phyloP scores from a whole-genome alignment of 805 yeast genomes.

The Starmerella apis region DNA sequence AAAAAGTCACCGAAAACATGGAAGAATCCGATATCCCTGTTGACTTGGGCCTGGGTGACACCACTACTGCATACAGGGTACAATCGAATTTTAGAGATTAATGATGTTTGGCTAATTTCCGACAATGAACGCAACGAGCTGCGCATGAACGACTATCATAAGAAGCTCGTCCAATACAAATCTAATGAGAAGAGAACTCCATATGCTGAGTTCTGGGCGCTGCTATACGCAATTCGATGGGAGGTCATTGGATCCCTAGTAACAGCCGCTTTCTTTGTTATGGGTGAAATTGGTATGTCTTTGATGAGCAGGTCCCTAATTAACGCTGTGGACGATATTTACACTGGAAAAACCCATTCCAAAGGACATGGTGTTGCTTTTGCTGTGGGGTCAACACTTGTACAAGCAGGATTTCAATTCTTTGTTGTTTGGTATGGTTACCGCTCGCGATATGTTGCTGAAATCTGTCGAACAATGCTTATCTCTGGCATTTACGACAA shows the following conservation, averaged over 20 bases:
- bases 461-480: slow-evolving; percentile 56
- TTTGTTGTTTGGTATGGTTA: slow-evolving; percentile 55
- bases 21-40: slow-evolving; percentile 35
- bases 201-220: slow-evolving; percentile 24
- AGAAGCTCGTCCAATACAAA: slow-evolving; percentile 15
- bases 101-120: slow-evolving; percentile 22
- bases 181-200: slow-evolving; percentile 5
- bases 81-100: slow-evolving; percentile 23
- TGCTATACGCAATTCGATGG: slow-evolving; percentile 23
- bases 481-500: slow-evolving; percentile 63
- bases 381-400: slow-evolving; percentile 54
- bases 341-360: slow-evolving; percentile 13
- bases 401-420: slow-evolving; percentile 44
- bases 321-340: slow-evolving; percentile 17
- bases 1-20: slow-evolving; percentile 18
- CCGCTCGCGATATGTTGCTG: slow-evolving; percentile 52
- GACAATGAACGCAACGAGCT: slow-evolving; percentile 19
- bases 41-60: slow-evolving; percentile 46
- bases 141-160: slow-evolving; percentile 18
- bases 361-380: slow-evolving; percentile 62
- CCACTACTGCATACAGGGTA: slow-evolving; percentile 37
- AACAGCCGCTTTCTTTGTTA: slow-evolving; percentile 14
- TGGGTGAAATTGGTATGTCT: slow-evolving; percentile 25
- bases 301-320: slow-evolving; percentile 23
- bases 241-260: slow-evolving; percentile 5